Percentiles rank a stretch among this genome's conserved stretches.
These are phyloP conservation scores for Phalaenopsis equestris DNA, from an alignment of 106 monocot genomes.

Conservation along the genomic window DNA sequence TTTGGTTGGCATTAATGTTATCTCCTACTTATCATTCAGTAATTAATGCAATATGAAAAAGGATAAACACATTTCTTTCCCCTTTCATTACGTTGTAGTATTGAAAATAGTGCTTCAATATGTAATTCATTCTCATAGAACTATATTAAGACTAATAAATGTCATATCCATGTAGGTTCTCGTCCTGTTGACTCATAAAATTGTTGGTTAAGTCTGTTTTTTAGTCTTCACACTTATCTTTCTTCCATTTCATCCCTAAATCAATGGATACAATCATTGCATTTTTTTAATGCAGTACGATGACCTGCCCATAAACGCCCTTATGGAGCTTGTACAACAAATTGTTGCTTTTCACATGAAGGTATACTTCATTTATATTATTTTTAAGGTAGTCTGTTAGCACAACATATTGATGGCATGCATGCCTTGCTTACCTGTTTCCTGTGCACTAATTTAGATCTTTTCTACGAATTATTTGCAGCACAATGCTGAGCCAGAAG, in stretches of 20 bases:
- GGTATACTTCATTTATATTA: slow-evolving; percentile 24
- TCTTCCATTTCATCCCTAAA: neutral
- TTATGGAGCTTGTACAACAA: slow-evolving; percentile 95
- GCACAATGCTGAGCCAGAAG: slow-evolving; percentile 99
- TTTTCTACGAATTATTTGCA: slow-evolving; percentile 16
- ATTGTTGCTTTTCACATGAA: slow-evolving; percentile 99
- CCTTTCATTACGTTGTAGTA: neutral
- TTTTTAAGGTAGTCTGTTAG: neutral
- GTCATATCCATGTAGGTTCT: neutral
- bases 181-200: neutral
- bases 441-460: neutral
- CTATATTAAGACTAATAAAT: neutral
- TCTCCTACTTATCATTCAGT: neutral
- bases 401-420: neutral
- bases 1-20: neutral
- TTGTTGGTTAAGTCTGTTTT: neutral
- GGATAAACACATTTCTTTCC: neutral
- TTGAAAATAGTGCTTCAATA: neutral
- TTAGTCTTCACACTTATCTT: neutral
- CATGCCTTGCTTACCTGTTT: neutral
- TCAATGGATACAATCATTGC: neutral
- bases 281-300: slow-evolving; percentile 47
- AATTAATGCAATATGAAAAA: neutral
- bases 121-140: neutral
- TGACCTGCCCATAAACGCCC: slow-evolving; percentile 52